Conservation (phyloP, 2,329 filamentous ascomycete species). For the Phyllosticta citribraziliensis region DNA sequence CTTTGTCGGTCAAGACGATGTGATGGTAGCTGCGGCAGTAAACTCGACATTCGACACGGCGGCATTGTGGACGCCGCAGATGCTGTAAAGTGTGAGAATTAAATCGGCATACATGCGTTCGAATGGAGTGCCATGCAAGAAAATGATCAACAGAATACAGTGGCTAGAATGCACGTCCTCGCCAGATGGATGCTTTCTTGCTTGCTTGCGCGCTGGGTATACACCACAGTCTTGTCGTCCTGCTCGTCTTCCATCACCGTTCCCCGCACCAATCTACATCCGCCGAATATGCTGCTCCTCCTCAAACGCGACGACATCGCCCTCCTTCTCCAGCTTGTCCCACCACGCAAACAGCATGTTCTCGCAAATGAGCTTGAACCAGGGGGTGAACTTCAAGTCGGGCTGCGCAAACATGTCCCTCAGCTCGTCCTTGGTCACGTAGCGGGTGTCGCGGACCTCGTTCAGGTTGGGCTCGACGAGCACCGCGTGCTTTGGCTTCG, state of each 20-base stretch:
- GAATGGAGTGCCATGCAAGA: no score
- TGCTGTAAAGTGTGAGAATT: no score
- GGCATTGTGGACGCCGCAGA: no score
- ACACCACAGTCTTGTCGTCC: background rate
- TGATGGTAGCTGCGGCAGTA: background rate
- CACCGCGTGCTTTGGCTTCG: constrained; percentile 69
- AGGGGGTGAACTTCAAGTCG: constrained; percentile 80
- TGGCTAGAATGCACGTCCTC: no score
- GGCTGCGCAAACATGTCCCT: constrained; percentile 78
- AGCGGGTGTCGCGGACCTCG: constrained; percentile 77
- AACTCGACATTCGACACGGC: no score
- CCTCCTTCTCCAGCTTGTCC: constrained; percentile 62
- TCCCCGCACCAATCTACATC: constrained; percentile 45
- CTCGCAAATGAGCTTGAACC: constrained; percentile 99
- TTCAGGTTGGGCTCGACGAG: constrained; percentile 75
- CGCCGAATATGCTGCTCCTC: constrained; percentile 80
- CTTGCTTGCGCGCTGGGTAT: background rate
- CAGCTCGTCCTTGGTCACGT: constrained; percentile 72
- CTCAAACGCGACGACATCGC: constrained; percentile 43
- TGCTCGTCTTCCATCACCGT: background rate
- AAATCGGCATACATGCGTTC: no score
- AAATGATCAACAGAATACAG: no score
- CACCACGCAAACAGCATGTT: constrained; percentile 98
- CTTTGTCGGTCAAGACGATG: background rate
- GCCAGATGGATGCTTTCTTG: no score